Evolutionary conservation across 1,139 yeast genomes (phyloP).

Genomic region (Saccharomyces hybrid): DNA sequence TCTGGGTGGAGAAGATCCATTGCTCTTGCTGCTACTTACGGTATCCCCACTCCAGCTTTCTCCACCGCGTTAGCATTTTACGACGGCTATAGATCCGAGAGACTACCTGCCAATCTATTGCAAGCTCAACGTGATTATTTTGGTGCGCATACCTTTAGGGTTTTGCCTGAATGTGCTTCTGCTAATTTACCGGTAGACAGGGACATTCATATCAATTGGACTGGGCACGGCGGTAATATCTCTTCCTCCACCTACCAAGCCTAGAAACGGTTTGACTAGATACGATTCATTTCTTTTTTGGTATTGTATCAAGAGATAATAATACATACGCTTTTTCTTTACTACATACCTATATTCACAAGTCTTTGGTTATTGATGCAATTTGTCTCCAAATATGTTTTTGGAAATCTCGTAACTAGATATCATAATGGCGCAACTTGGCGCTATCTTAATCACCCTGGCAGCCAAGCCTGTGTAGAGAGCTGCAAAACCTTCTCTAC

Average conservation of each 20-base stretch:
- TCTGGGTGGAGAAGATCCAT: constrained; percentile 89
- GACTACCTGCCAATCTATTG: constrained; percentile 93
- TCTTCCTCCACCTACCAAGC: constrained; percentile 93
- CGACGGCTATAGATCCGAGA: constrained; percentile 96
- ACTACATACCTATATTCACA: neutral
- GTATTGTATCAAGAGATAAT: neutral
- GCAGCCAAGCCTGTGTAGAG: constrained; percentile 81
- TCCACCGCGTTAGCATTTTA: constrained; percentile 94
- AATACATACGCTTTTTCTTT: neutral
- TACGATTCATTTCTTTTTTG: no score
- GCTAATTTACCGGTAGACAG: constrained; percentile 67
- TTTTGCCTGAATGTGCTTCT: constrained; percentile 77
- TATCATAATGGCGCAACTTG: constrained; percentile 97
- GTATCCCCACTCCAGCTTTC: constrained; percentile 97
- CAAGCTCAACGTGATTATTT: constrained; percentile 99
- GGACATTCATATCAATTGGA: constrained; percentile 97
- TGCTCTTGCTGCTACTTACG: constrained; percentile 68
- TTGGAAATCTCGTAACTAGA: constrained; percentile 90
- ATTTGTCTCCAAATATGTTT: constrained; percentile 38
- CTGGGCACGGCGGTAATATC: constrained; percentile 97
- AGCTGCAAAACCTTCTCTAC: constrained; percentile 70
- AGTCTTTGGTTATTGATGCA: neutral
- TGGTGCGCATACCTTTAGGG: constrained; percentile 98
- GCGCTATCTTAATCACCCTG: constrained; percentile 83
- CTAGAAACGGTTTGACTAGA: no score